Base-by-base conservation (phyloP, 352 stramenopile genomes). In the Bremia lactucae region DNA sequence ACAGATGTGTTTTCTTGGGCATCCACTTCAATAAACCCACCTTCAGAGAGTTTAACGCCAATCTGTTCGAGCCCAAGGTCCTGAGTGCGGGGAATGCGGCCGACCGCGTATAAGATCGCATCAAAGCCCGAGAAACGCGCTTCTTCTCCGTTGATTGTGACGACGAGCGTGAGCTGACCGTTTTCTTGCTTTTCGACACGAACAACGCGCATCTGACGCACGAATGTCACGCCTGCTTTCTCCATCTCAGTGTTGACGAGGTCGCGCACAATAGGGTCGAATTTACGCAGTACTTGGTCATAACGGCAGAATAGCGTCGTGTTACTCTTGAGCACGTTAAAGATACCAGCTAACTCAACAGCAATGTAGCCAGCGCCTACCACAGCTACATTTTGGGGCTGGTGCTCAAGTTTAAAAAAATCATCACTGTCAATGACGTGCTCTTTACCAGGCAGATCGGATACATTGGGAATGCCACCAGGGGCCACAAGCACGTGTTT, bases 331-430 rank as follows among this genome's bases (percentile, higher is more conserved):
- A 99, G 62, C 18, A 69, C 71, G 50, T 97, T 88, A 39, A 99
- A 87, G 38, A 99, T 70, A 34, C 75, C 92, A 2, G 94, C 95
- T 23, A 99, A 62, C 78, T 99, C 95, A 10, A 98, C 87, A 22
- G 88, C 94, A 63, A 98, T 98, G 75, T 98, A 98, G 15, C 95
- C 95, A 11, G 85, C 94, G 36, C 95, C 95, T 7, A 98, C 80
- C 1, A 98, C 88, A 5, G 95, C 85, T 11, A 91, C 86, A 50
- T 91, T 93, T 42, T 84, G 64, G 1, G 95, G 95, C 52, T 88
- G 74, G 26, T 72, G 56, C 56, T 96, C 78, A 25, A 99, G 62
- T 22, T 96, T 83, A 68, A 98, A 99, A 70, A 99, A 98, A 14
- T 81, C 94, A 70, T 99, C 92, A 36, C 68, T 95, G 33, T 90